These are phyloP conservation scores for Sutorius eximius DNA, from an alignment of 1,284 basidiomycete genomes.

Conservation along the genomic window DNA sequence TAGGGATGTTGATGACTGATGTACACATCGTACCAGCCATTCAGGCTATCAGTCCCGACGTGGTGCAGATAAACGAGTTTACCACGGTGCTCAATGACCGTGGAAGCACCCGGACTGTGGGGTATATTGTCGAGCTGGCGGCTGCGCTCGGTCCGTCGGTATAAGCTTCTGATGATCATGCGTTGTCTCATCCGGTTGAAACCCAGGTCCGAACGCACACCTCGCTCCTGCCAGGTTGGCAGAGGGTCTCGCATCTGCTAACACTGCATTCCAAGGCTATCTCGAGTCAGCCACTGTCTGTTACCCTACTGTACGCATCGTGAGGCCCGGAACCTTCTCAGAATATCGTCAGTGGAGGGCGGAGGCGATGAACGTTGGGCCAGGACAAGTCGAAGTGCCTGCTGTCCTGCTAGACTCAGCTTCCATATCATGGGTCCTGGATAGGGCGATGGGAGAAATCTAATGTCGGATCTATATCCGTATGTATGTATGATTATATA, in stretches of 20 bases:
- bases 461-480: background rate
- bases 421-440: background rate
- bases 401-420: background rate
- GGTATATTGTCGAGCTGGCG: conserved; percentile 11
- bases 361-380: background rate
- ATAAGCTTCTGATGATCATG: background rate
- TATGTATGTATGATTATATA: background rate
- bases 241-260: background rate
- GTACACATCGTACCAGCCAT: background rate
- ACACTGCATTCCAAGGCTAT: background rate
- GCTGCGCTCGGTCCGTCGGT: background rate
- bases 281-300: background rate
- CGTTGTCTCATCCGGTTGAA: background rate
- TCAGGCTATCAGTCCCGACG: background rate
- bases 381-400: background rate
- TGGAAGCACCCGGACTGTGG: conserved; percentile 2
- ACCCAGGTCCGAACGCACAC: background rate
- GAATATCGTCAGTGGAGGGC: background rate
- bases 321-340: background rate
- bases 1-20: background rate
- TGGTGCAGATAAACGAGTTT: conserved; percentile 7
- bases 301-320: background rate
- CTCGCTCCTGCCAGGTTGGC: background rate
- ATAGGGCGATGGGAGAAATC: background rate
- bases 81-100: conserved; percentile 6